These are phyloP conservation scores for Crithidia mellificae DNA, from an alignment of 208 protist genomes.

Conservation along the genomic window DNA sequence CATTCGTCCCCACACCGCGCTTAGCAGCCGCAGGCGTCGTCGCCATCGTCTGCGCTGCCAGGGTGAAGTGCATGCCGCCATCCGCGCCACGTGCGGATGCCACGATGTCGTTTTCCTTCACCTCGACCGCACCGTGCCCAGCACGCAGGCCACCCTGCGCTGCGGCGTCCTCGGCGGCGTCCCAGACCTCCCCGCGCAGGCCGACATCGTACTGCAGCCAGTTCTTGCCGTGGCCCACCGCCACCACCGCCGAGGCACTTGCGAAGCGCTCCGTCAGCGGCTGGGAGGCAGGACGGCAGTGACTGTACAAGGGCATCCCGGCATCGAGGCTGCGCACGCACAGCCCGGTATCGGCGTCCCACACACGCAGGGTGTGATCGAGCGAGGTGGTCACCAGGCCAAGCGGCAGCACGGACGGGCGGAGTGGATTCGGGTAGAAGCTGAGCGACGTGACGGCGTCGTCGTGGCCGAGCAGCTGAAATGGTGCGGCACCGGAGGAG, in stretches of 20 bases:
- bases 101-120: constrained; percentile 38
- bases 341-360: constrained; percentile 71
- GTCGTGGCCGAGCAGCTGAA: constrained; percentile 67
- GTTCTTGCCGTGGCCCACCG: constrained; percentile 50
- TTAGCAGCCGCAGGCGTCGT: neutral
- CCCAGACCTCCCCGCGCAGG: constrained; percentile 14
- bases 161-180: constrained; percentile 16
- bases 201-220: constrained; percentile 70
- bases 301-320: constrained; percentile 54
- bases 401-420: constrained; percentile 42
- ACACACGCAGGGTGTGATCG: constrained; percentile 72
- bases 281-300: constrained; percentile 44
- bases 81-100: constrained; percentile 16
- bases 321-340: constrained; percentile 54
- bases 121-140: too few relatives aligned
- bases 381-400: constrained; percentile 77
- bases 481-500: constrained; percentile 32
- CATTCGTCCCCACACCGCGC: neutral
- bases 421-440: constrained; percentile 51
- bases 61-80: constrained; percentile 12
- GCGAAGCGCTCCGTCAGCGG: neutral
- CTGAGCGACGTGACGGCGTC: constrained; percentile 82
- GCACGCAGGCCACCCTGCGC: neutral
- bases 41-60: too few relatives aligned
- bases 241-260: constrained; percentile 20